phyloP scores from a whole-genome alignment of 2,329 filamentous ascomycete species.

The Venturia oleaginea region DNA sequence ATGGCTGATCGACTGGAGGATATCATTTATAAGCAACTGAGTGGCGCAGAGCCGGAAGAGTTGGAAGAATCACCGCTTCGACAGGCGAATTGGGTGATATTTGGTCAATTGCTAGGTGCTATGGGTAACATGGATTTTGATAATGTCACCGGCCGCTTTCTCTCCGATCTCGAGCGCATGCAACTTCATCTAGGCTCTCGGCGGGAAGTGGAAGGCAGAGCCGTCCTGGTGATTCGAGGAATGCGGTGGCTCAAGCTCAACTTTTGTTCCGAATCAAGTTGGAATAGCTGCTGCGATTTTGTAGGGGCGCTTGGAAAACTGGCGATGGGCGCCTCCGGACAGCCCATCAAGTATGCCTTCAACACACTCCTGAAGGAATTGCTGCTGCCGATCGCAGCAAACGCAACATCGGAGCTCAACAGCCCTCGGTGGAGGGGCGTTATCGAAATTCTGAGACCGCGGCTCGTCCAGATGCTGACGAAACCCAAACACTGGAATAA shows the following conservation, averaged over 20 bases:
- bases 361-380: constrained; percentile 85
- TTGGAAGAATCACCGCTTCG: constrained; percentile 69
- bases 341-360: constrained; percentile 85
- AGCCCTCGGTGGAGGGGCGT: constrained; percentile 82
- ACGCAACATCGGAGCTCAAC: constrained; percentile 66
- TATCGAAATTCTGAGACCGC: constrained; percentile 65
- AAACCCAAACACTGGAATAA: constrained; percentile 90
- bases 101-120: constrained; percentile 83
- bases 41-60: constrained; percentile 76
- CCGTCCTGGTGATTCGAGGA: constrained; percentile 78
- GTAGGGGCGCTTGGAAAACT: constrained; percentile 71
- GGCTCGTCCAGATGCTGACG: constrained; percentile 72
- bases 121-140: constrained; percentile 92
- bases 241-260: constrained; percentile 84
- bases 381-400: constrained; percentile 76
- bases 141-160: constrained; percentile 72
- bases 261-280: constrained; percentile 61
- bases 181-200: constrained; percentile 69
- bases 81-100: constrained; percentile 91
- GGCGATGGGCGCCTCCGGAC: constrained; percentile 78
- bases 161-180: constrained; percentile 68
- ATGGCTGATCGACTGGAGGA: constrained; percentile 92
- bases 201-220: constrained; percentile 66
- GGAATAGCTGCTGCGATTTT: constrained; percentile 84
- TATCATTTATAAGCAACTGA: constrained; percentile 94